A percentile compares a stretch with the other conserved stretches of the same genome.
phyloP scores from a whole-genome alignment of 257 asterid species.

The Solanum bulbocastanum region DNA sequence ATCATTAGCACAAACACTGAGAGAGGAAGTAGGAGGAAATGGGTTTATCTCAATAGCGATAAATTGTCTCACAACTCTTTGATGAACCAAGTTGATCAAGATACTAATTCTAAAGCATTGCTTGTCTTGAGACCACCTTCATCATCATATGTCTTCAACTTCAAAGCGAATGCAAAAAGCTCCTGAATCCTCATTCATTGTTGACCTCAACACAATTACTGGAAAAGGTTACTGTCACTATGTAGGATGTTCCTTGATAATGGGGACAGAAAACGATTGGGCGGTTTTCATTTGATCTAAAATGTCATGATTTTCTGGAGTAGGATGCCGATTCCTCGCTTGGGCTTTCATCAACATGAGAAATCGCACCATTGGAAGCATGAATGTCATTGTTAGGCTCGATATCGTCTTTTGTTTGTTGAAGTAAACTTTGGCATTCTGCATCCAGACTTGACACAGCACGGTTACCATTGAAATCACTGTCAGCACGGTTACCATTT shows the following conservation, averaged over 20 bases:
- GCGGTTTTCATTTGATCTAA: too few relatives aligned
- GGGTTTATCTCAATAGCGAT: constrained; percentile 42
- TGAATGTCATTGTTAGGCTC: constrained; percentile 9
- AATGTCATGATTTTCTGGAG: constrained; percentile 21
- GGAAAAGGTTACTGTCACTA: too few relatives aligned
- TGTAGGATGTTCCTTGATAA: too few relatives aligned
- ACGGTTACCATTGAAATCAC: too few relatives aligned
- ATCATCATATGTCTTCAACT: not conserved
- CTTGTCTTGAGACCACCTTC: constrained; percentile 11
- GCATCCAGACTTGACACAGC: not conserved
- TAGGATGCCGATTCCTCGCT: constrained; percentile 21
- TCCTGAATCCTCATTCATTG: too few relatives aligned
- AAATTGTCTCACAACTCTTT: constrained; percentile 24
- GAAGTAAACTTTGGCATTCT: constrained; percentile 2
- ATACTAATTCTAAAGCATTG: constrained; percentile 25
- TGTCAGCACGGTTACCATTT: too few relatives aligned
- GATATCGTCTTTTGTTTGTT: constrained; percentile 5
- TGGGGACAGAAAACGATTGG: too few relatives aligned
- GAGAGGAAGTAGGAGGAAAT: constrained; percentile 43
- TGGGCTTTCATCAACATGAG: constrained; percentile 30
- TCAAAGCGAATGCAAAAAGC: too few relatives aligned
- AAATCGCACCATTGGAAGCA: constrained; percentile 13
- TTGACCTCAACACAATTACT: too few relatives aligned
- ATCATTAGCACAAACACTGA: constrained; percentile 23
- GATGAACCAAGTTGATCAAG: constrained; percentile 15